Evolutionary conservation across 805 yeast species (phyloP), one percentile per base, ranked within the genome.

Genomic region (Zygoascus flipseniorum): DNA sequence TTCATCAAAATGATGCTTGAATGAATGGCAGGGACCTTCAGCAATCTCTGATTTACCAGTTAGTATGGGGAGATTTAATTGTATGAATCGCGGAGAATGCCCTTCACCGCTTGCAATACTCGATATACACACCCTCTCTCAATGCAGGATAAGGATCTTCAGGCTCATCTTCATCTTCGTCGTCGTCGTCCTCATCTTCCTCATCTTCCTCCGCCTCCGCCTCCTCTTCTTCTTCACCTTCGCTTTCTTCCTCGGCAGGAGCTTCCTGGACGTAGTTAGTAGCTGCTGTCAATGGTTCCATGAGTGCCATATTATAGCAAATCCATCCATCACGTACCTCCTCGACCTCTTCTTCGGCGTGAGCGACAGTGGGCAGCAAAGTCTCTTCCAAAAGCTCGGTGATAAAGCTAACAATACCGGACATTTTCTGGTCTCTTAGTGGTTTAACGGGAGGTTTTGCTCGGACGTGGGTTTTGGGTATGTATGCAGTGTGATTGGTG

Each of bases 1-100:
- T 74, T 90, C 97, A 58, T 86, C 83, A 74, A 85, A 89, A 74
- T 90, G 97, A 74, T 90, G 97, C 65, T 81, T 80, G 70, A 78
- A 78, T 60, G 82, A 82, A 63, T 82, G 76, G 73, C 95, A 86
- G 51, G 80, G 77, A 50, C 85, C 77, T 58, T 81, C 76, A 50
- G 80, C 72, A 72, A 96, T 89, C 67, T 85, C 89, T 66, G 57
- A 54, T 13, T 26, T 43, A n/a, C 3, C 19, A 16, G 52, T 47
- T 39, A 52, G 54, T 37, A 20, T 18, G 28, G 35, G 31, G 19
- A 14, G 3, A 6, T 23, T 23, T 23, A 23, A 23, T 23, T 23
- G 28, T 4, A 6, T 23, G 28, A 23, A 23, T 23, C 6, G 28
- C 28, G 28, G 28, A 23, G 28, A 23, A 23, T 23, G 28, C 6